Conservation (phyloP, 805 yeast genomes). For the Tetrapisispora pingtungensis region DNA sequence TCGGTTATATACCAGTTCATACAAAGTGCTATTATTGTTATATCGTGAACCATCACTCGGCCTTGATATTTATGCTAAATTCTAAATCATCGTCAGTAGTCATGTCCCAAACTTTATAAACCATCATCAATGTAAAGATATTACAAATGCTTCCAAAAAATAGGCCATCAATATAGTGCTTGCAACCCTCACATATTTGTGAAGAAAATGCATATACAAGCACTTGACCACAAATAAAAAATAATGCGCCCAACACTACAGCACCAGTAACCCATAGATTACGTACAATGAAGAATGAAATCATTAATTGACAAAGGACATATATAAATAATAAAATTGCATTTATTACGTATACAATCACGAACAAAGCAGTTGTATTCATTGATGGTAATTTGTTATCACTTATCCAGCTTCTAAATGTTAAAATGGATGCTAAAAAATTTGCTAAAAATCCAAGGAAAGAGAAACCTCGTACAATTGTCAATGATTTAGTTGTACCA, state of each 20-base stretch:
- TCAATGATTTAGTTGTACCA: conserved; percentile 62
- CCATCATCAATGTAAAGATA: conserved; percentile 81
- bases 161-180: conserved; percentile 85
- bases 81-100: conserved; percentile 91
- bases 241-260: conserved; percentile 55
- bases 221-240: conserved; percentile 75
- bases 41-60: neutral
- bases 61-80: conserved; percentile 56
- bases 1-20: neutral
- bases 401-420: conserved; percentile 58
- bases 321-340: conserved; percentile 55
- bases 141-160: conserved; percentile 78
- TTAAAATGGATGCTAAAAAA: conserved; percentile 57
- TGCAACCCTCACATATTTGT: conserved; percentile 55
- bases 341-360: conserved; percentile 61
- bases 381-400: conserved; percentile 35
- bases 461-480: conserved; percentile 44
- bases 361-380: conserved; percentile 59
- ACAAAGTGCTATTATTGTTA: neutral
- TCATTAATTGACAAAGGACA: conserved; percentile 54
- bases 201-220: conserved; percentile 60
- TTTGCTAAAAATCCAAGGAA: conserved; percentile 49
- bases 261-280: conserved; percentile 90
- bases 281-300: conserved; percentile 56
- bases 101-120: conserved; percentile 94